These are phyloP conservation scores for Cystobasidium slooffiae DNA, from an alignment of 1,284 basidiomycete genomes.

Conservation along the genomic window DNA sequence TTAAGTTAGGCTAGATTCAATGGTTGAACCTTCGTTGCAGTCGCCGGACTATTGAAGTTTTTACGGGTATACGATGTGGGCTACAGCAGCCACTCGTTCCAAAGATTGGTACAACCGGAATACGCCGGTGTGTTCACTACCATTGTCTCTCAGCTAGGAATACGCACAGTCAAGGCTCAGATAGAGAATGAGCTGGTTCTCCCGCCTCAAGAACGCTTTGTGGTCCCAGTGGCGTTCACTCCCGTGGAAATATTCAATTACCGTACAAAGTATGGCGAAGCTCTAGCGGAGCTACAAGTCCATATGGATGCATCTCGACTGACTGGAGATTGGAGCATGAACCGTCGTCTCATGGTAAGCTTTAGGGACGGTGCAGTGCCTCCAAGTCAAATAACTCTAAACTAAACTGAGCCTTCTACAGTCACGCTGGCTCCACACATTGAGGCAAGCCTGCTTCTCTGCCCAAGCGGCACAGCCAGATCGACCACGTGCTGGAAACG, in stretches of 20 bases:
- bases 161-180: constrained; percentile 50
- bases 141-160: constrained; percentile 40
- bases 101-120: constrained; percentile 46
- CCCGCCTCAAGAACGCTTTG: constrained; percentile 47
- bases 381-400: neutral
- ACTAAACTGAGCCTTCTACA: neutral
- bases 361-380: neutral
- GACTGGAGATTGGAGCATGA: constrained; percentile 11
- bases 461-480: constrained; percentile 21
- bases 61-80: constrained; percentile 48
- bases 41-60: constrained; percentile 47
- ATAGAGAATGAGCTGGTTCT: constrained; percentile 49
- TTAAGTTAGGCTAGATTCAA: neutral
- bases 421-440: constrained; percentile 36
- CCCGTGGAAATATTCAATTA: constrained; percentile 46
- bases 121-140: constrained; percentile 42
- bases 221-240: constrained; percentile 50
- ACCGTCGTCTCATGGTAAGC: constrained; percentile 23
- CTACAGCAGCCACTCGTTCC: constrained; percentile 18
- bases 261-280: constrained; percentile 45
- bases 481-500: neutral
- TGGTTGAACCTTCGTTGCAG: neutral
- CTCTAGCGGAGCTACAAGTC: constrained; percentile 46
- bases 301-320: constrained; percentile 42
- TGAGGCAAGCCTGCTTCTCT: constrained; percentile 38